phyloP scores from a whole-genome alignment of 345 rosid species.

The Populus deltoides region DNA sequence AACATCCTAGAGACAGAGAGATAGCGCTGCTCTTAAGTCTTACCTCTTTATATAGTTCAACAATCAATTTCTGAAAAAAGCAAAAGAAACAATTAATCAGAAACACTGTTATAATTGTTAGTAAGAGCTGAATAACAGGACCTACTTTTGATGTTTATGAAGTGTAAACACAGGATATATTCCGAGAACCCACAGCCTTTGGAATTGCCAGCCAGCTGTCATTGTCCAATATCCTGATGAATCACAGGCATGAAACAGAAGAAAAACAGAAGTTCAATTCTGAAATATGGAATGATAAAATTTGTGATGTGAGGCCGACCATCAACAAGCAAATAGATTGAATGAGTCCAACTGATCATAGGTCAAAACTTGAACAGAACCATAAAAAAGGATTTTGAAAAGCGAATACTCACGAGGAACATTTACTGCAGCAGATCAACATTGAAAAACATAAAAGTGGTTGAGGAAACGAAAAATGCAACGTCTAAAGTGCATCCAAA shows the following conservation, averaged over 20 bases:
- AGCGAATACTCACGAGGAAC: neutral
- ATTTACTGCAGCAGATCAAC: neutral
- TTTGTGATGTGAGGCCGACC: neutral
- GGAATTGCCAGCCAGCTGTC: slow-evolving; percentile 9
- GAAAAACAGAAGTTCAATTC: neutral
- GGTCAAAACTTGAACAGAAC: neutral
- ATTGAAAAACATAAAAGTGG: neutral
- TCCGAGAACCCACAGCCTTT: slow-evolving; percentile 2
- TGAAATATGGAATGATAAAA: slow-evolving; percentile 6
- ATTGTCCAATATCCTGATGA: slow-evolving; percentile 6
- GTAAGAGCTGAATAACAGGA: neutral
- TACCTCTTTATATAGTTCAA: neutral
- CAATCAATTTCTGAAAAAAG: neutral
- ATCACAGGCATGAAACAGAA: slow-evolving; percentile 3
- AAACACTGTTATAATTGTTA: neutral
- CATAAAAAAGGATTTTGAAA: neutral
- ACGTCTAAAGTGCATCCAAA: neutral
- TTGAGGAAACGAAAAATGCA: neutral
- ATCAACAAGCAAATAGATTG: neutral
- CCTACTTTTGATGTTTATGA: neutral
- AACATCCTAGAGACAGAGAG: slow-evolving; percentile 6
- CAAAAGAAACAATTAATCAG: neutral
- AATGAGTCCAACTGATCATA: neutral
- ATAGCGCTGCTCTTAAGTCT: neutral
- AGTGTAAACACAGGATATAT: slow-evolving; percentile 7